Percentiles rank a stretch among this genome's conserved stretches.
Evolutionary conservation across 2,329 filamentous ascomycete species (phyloP).

Genomic region (Arachnomyces sp.): DNA sequence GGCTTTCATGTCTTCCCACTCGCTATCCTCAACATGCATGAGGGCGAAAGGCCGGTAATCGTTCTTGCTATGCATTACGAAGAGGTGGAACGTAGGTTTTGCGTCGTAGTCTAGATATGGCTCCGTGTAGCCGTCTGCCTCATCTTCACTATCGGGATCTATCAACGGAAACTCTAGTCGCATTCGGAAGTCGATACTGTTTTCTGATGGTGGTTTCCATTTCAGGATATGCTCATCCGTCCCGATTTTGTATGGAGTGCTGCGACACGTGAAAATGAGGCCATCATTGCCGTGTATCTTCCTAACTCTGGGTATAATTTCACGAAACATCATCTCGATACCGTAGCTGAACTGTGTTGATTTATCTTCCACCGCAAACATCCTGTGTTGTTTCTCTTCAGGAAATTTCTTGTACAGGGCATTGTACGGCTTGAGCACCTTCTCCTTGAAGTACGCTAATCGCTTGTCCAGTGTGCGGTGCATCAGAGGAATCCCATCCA

Average conservation of each 20-base stretch:
- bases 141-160: conserved; percentile 61
- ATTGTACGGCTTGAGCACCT: conserved; percentile 72
- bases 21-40: conserved; percentile 62
- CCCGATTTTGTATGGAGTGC: conserved; percentile 76
- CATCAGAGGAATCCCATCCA: conserved; percentile 70
- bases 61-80: conserved; percentile 58
- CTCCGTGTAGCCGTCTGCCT: conserved; percentile 56
- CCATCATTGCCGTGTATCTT: conserved; percentile 82
- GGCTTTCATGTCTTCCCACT: conserved; percentile 77
- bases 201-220: conserved; percentile 94
- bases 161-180: conserved; percentile 65
- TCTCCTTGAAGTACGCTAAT: conserved; percentile 74
- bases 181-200: conserved; percentile 87
- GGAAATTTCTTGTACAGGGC: conserved; percentile 66
- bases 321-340: conserved; percentile 83
- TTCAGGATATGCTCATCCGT: conserved; percentile 93
- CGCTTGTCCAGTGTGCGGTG: conserved; percentile 79
- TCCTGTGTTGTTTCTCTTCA: conserved; percentile 60
- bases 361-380: conserved; percentile 82
- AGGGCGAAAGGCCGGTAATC: conserved; percentile 60
- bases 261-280: conserved; percentile 92
- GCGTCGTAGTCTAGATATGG: conserved; percentile 72
- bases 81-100: conserved; percentile 65
- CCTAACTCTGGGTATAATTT: conserved; percentile 72
- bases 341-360: conserved; percentile 83